phyloP scores from a whole-genome alignment of 306 rosid species.

The Rosa chinensis region DNA sequence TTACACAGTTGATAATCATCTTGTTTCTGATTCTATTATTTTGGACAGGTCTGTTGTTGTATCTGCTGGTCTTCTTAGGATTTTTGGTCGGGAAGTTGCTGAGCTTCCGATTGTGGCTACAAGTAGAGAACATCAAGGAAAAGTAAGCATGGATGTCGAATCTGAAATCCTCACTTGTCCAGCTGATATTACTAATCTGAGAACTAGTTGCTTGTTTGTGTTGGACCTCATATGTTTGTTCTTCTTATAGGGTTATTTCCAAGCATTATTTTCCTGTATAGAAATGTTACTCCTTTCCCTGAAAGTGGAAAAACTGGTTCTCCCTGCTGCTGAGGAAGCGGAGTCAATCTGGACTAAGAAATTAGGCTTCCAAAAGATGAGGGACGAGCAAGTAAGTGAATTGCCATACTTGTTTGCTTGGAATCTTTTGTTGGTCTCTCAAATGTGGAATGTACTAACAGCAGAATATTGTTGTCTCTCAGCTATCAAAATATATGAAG shows the following conservation, averaged over 20 bases:
- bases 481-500: conserved; percentile 72
- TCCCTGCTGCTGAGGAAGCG: conserved; percentile 97
- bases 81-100: conserved; percentile 86
- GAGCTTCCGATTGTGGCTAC: conserved; percentile 99
- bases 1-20: neutral
- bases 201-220: too few relatives aligned
- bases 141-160: conserved; percentile 46
- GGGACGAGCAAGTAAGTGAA: conserved; percentile 76
- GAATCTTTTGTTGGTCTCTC: neutral
- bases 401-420: neutral
- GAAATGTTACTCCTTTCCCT: conserved; percentile 76
- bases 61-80: conserved; percentile 93
- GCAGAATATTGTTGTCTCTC: conserved; percentile 19
- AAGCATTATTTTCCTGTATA: conserved; percentile 83
- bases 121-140: conserved; percentile 91
- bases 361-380: conserved; percentile 84
- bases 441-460: neutral
- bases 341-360: conserved; percentile 98
- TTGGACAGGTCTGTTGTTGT: conserved; percentile 80
- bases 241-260: conserved; percentile 77
- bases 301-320: conserved; percentile 87
- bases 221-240: neutral
- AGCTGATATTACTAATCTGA: neutral
- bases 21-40: conserved; percentile 12
- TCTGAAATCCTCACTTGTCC: neutral